Evolutionary conservation across 176 grass and related monocot species (phyloP).

Genomic region (Oryza rufipogon): DNA sequence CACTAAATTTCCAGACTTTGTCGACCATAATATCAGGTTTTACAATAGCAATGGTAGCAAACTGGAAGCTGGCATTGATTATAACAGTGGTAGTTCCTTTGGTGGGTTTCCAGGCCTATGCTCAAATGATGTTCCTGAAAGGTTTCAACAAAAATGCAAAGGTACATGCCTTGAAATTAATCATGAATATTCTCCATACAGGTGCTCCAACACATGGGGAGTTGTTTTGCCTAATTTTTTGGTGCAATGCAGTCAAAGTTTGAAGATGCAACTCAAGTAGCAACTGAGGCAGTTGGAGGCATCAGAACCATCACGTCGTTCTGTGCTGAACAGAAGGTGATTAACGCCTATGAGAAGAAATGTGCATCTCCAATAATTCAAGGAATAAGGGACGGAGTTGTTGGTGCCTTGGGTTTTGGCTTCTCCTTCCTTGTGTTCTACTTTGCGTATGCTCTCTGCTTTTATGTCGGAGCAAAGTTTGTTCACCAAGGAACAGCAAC

Average conservation of each 20-base stretch:
- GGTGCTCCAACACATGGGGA: background rate
- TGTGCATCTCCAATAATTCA: conserved; percentile 61
- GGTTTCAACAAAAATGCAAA: conserved; percentile 75
- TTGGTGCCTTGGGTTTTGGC: conserved; percentile 75
- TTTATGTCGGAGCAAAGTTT: conserved; percentile 86
- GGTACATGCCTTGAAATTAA: conserved; percentile 36
- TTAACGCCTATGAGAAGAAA: conserved; percentile 62
- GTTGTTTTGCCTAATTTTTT: conserved; percentile 31
- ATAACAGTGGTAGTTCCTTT: conserved; percentile 70
- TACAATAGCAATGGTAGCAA: conserved; percentile 66
- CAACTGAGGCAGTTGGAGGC: conserved; percentile 67
- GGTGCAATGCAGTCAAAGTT: conserved; percentile 52
- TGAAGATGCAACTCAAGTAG: conserved; percentile 85
- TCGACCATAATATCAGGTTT: conserved; percentile 65
- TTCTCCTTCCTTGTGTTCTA: conserved; percentile 71
- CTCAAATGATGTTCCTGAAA: conserved; percentile 72
- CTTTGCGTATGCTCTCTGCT: conserved; percentile 70
- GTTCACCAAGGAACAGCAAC: conserved; percentile 67
- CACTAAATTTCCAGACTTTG: conserved; percentile 62
- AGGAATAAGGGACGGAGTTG: conserved; percentile 65
- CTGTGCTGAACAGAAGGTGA: conserved; percentile 70
- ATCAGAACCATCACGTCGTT: conserved; percentile 82
- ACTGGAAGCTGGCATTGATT: conserved; percentile 75
- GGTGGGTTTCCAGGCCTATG: conserved; percentile 70
- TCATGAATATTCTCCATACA: background rate